Percentiles rank a stretch among this genome's conserved stretches.
Conservation (phyloP, 495 filamentous ascomycete genomes). For the Penicillium taxi region DNA sequence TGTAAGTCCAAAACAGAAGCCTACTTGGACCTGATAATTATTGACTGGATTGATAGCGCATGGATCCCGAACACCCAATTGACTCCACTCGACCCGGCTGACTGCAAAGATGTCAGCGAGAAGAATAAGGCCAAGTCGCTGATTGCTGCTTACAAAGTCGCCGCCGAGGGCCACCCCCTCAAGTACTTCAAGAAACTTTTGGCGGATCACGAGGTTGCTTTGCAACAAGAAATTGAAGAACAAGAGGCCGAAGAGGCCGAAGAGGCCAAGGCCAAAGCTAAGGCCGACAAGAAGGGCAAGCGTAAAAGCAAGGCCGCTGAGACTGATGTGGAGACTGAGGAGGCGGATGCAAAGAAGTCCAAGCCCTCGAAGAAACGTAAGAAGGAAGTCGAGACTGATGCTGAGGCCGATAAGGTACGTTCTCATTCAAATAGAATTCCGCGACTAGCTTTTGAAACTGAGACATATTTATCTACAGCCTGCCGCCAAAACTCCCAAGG, state of each 20-base stretch:
- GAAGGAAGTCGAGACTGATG: slow-evolving; percentile 65
- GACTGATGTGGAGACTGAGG: slow-evolving; percentile 63
- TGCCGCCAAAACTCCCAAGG: slow-evolving; percentile 55
- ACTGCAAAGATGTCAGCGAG: slow-evolving; percentile 53
- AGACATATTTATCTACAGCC: slow-evolving; percentile 24
- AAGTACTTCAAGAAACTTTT: slow-evolving; percentile 71
- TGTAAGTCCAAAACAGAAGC: slow-evolving; percentile 52
- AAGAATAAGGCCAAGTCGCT: slow-evolving; percentile 70
- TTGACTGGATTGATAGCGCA: slow-evolving; percentile 45
- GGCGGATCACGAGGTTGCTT: slow-evolving; percentile 46
- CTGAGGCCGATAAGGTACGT: slow-evolving; percentile 56
- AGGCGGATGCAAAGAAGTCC: slow-evolving; percentile 56
- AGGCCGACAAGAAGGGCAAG: slow-evolving; percentile 47
- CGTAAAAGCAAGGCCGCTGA: slow-evolving; percentile 57
- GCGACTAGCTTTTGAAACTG: slow-evolving; percentile 5
- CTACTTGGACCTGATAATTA: slow-evolving; percentile 1
- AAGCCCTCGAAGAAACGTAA: slow-evolving; percentile 45
- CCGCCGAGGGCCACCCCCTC: slow-evolving; percentile 61
- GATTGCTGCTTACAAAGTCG: slow-evolving; percentile 63
- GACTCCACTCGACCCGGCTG: slow-evolving; percentile 60
- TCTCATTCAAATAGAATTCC: background rate
- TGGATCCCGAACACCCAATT: slow-evolving; percentile 80
- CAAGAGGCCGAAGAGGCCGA: slow-evolving; percentile 49
- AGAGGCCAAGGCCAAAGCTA: slow-evolving; percentile 53
- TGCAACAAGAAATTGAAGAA: slow-evolving; percentile 56